Evolutionary conservation across 306 rosid species (phyloP).

Genomic region (Adenanthera pavonina): DNA sequence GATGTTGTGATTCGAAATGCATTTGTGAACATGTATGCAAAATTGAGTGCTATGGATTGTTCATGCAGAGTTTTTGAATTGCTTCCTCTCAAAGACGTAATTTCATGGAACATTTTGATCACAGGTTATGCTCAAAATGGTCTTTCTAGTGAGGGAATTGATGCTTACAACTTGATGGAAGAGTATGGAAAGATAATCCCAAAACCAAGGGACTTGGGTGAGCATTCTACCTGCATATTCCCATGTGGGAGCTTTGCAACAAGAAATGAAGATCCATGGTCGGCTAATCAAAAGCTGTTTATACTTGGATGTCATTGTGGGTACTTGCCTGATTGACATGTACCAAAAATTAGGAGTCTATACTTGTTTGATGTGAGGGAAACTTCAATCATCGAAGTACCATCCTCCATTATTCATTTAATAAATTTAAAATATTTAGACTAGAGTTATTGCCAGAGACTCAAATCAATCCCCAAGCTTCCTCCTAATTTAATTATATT

Average conservation of each 20-base stretch:
- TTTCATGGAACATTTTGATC: slow-evolving; percentile 59
- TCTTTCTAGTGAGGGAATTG: slow-evolving; percentile 55
- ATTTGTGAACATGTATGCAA: slow-evolving; percentile 47
- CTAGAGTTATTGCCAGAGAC: neutral
- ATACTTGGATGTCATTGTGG: slow-evolving; percentile 53
- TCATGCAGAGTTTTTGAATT: slow-evolving; percentile 45
- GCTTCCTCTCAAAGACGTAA: slow-evolving; percentile 45
- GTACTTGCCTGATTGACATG: slow-evolving; percentile 56
- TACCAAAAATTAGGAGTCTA: slow-evolving; percentile 46
- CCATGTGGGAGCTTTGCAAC: slow-evolving; percentile 55
- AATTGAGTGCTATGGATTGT: slow-evolving; percentile 47
- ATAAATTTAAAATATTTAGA: neutral
- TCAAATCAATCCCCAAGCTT: neutral
- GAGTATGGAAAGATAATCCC: slow-evolving; percentile 40
- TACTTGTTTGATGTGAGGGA: neutral
- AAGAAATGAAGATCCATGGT: slow-evolving; percentile 57
- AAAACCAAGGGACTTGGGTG: slow-evolving; percentile 60
- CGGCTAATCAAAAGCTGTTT: slow-evolving; percentile 45
- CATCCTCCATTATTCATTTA: neutral
- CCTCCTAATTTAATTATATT: neutral
- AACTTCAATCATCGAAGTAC: neutral
- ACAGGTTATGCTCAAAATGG: slow-evolving; percentile 59
- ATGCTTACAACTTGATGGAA: slow-evolving; percentile 48
- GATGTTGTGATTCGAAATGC: slow-evolving; percentile 48
- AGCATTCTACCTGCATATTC: slow-evolving; percentile 64